phyloP scores from a whole-genome alignment of 106 monocot species.

The Phalaenopsis aphrodite region DNA sequence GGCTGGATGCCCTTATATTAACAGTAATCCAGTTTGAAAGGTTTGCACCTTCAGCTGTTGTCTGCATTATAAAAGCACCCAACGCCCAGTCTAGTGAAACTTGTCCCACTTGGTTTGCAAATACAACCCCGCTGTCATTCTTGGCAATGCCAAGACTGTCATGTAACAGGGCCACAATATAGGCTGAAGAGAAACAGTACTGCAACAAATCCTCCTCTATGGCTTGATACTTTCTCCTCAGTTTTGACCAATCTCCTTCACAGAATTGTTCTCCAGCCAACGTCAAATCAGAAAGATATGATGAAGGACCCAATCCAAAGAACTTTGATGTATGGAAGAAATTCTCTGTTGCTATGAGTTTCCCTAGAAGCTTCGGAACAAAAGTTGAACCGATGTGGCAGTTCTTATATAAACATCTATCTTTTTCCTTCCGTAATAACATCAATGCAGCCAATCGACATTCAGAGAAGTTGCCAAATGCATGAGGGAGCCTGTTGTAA shows the following conservation, averaged over 20 bases:
- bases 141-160: slow-evolving; percentile 78
- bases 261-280: slow-evolving; percentile 75
- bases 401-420: slow-evolving; percentile 29
- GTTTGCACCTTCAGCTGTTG: not conserved
- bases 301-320: slow-evolving; percentile 46
- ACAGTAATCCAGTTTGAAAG: slow-evolving; percentile 7
- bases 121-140: slow-evolving; percentile 51
- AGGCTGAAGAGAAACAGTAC: slow-evolving; percentile 94
- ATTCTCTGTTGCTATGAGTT: slow-evolving; percentile 68
- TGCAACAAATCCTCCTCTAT: slow-evolving; percentile 56
- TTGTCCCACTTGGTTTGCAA: slow-evolving; percentile 37
- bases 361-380: slow-evolving; percentile 52
- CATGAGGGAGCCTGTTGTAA: not conserved
- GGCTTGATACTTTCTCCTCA: slow-evolving; percentile 38
- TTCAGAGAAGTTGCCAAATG: slow-evolving; percentile 70
- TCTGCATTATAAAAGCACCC: slow-evolving; percentile 56
- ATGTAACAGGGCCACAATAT: slow-evolving; percentile 81
- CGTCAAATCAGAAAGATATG: slow-evolving; percentile 62
- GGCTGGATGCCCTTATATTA: slow-evolving; percentile 5
- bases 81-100: slow-evolving; percentile 55
- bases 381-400: slow-evolving; percentile 44
- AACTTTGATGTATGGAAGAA: slow-evolving; percentile 84
- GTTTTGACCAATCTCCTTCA: slow-evolving; percentile 61
- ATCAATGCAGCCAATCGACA: slow-evolving; percentile 69
- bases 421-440: slow-evolving; percentile 74